These are phyloP conservation scores for Diaporthe sp. DNA, from an alignment of 2,329 filamentous ascomycete genomes.

Conservation along the genomic window DNA sequence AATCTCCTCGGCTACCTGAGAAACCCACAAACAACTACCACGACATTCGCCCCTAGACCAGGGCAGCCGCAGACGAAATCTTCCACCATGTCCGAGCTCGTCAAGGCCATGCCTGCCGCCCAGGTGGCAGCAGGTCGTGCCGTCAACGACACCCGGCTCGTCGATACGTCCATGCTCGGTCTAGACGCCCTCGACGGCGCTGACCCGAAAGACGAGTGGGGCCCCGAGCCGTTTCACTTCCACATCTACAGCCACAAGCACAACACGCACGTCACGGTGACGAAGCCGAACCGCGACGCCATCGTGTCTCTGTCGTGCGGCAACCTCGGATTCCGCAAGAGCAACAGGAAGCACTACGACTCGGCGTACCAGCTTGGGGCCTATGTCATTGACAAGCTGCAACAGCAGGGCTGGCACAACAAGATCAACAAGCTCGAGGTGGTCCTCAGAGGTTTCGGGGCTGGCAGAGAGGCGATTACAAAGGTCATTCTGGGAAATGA, in stretches of 20 bases:
- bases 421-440: conserved; percentile 86
- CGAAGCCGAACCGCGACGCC: conserved; percentile 83
- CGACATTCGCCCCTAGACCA: conserved; percentile 3
- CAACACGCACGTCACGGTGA: conserved; percentile 95
- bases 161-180: conserved; percentile 39
- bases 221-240: conserved; percentile 81
- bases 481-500: conserved; percentile 92
- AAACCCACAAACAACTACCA: conserved; percentile 4
- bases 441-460: conserved; percentile 86
- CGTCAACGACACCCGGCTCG: conserved; percentile 35
- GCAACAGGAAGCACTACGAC: conserved; percentile 86
- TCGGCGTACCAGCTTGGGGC: conserved; percentile 91
- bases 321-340: conserved; percentile 92
- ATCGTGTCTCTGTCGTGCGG: conserved; percentile 86
- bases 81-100: conserved; percentile 14
- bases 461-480: conserved; percentile 87
- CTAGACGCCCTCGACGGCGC: not conserved
- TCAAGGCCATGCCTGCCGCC: conserved; percentile 26
- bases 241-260: conserved; percentile 91
- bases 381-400: conserved; percentile 86
- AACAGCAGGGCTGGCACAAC: conserved; percentile 82
- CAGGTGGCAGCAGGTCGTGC: conserved; percentile 39
- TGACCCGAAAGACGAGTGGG: conserved; percentile 52
- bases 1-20: conserved; percentile 33
- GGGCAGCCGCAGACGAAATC: conserved; percentile 11